Conservation (phyloP, 2,329 filamentous ascomycete genomes). For the Colletotrichum magnum region DNA sequence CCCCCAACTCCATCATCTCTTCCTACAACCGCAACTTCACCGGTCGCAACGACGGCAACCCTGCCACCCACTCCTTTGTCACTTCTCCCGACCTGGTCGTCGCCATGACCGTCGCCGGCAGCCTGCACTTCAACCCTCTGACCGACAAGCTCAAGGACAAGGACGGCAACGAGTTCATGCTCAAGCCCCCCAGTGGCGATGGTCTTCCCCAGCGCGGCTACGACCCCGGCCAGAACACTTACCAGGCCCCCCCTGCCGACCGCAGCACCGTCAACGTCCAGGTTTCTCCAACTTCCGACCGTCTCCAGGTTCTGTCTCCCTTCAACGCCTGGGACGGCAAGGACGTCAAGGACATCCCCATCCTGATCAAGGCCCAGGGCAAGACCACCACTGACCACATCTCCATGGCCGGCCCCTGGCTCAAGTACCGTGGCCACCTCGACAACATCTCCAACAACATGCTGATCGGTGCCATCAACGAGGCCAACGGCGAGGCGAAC, state of each 20-base stretch:
- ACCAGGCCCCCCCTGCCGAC: conserved; percentile 92
- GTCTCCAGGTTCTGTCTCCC: conserved; percentile 90
- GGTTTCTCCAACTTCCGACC: conserved; percentile 91
- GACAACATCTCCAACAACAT: conserved; percentile 99
- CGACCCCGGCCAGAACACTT: conserved; percentile 92
- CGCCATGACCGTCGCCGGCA: conserved; percentile 86
- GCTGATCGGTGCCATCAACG: conserved; percentile 97
- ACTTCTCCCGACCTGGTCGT: conserved; percentile 92
- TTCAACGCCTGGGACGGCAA: conserved; percentile 94
- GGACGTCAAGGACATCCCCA: conserved; percentile 86
- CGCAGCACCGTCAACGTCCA: conserved; percentile 80
- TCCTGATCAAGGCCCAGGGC: conserved; percentile 95
- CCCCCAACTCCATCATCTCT: conserved; percentile 95
- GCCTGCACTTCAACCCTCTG: conserved; percentile 93
- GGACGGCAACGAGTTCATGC: conserved; percentile 95
- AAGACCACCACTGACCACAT: conserved; percentile 99
- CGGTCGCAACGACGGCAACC: conserved; percentile 96
- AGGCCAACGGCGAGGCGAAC: conserved; percentile 96
- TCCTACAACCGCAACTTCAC: conserved; percentile 99
- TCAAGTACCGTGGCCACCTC: conserved; percentile 98
- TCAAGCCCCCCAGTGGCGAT: conserved; percentile 83
- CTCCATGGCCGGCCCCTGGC: conserved; percentile 96
- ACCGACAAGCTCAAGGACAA: conserved; percentile 94
- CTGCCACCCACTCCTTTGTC: conserved; percentile 93
- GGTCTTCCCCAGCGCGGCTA: conserved; percentile 87